Evolutionary conservation across 2,329 filamentous ascomycete genomes (phyloP), one percentile per base, ranked within the genome.

Genomic region (Ilyonectria robusta): DNA sequence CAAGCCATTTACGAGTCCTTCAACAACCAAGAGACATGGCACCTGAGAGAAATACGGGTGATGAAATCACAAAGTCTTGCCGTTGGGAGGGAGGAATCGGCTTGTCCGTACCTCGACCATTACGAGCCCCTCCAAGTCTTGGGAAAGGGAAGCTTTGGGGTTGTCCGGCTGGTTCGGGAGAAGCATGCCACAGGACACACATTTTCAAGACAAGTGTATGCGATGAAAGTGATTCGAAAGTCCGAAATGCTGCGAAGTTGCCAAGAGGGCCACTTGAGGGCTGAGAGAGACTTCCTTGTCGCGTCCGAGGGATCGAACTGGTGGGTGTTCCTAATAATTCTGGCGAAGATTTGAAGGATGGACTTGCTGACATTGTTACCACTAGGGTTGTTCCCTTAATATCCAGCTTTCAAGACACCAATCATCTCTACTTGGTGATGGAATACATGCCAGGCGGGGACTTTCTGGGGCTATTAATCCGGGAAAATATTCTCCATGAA

Each of bases 361-460:
- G 44, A 54, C n/a, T 31, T 31, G 21, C 31, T 62, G 37, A 66
- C 47, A n/a, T 35, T 7, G 13, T 19, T 60, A 6, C n/a, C 26
- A 15, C 47, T 55, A 91, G 89, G 95, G 91, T 97, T 53, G 93
- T 98, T 2, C 93, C 95, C 1, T 84, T 99, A 40, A 88, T 97
- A 57, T 87, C 93, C 56, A 96, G 94, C 76, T 98, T 98, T 71
- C 94, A 98, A 79, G 96, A 98, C 78, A 84, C 88, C 40, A 87
- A 88, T 47, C 94, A 93, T 73, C 85, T 99, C 6, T 98, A 98
- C 75, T 88, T 99, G 6, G 93, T 98, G 59, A 98, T 98, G 94
- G 95, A 98, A 66, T 99, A 97, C 78, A 98, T 98, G 94, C 92
- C 97, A 2, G 96, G 95, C 0, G 95, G 96, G 0, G 95, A 99